Evolutionary conservation across 1,139 yeast genomes (phyloP).

Genomic region (Geotrichum histeridarum): DNA sequence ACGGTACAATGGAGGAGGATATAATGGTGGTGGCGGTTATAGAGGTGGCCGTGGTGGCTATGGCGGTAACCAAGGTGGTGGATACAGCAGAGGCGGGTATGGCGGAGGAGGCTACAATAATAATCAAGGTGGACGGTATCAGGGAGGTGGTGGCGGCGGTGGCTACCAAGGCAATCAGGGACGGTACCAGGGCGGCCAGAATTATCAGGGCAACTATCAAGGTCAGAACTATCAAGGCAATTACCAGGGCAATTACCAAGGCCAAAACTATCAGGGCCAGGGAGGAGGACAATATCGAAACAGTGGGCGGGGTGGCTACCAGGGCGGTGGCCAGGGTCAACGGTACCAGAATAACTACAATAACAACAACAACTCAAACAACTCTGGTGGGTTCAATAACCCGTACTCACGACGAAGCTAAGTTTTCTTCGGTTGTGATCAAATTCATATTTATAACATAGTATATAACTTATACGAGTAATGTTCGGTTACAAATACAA

Average conservation of each 20-base stretch:
- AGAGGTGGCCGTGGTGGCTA: conserved; percentile 19
- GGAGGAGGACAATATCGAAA: neutral
- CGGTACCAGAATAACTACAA: neutral
- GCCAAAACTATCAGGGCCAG: neutral
- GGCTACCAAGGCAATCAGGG: conserved; percentile 10
- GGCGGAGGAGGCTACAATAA: conserved; percentile 21
- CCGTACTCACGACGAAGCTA: neutral
- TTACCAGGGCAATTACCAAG: neutral
- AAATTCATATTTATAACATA: too few relatives aligned
- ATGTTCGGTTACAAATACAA: too few relatives aligned
- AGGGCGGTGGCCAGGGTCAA: neutral
- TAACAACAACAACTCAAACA: neutral
- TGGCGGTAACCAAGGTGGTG: conserved; percentile 26
- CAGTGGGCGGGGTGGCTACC: neutral
- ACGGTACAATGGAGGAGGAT: conserved; percentile 15
- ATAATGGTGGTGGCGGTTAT: conserved; percentile 18
- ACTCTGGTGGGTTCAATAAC: neutral
- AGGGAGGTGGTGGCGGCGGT: conserved; percentile 17
- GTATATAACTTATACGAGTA: too few relatives aligned
- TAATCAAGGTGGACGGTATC: conserved; percentile 12
- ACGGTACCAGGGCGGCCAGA: conserved; percentile 8
- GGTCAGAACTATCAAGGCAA: neutral
- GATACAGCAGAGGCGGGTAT: conserved; percentile 21
- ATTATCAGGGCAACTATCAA: conserved; percentile 3
- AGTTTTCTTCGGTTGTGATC: neutral